Evolutionary conservation across 2,329 filamentous ascomycete genomes (phyloP).

Genomic region (Penicillium vulpinum): DNA sequence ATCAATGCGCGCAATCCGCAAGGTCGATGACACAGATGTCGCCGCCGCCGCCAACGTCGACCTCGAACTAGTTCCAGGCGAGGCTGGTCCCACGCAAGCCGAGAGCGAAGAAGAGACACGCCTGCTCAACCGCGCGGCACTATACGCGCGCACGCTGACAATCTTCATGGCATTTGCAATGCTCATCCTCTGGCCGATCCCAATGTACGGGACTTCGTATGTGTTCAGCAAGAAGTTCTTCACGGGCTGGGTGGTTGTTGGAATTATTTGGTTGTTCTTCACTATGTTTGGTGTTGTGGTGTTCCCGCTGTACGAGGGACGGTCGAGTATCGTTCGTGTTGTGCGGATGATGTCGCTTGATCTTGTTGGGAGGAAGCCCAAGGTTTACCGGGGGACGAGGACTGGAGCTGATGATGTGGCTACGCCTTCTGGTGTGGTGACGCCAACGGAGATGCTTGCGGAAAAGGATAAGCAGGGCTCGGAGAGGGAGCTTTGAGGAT

Average conservation of each 20-base stretch:
- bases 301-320: constrained; percentile 78
- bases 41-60: constrained; percentile 64
- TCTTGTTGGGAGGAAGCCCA: constrained; percentile 47
- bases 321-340: constrained; percentile 64
- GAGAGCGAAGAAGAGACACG: constrained; percentile 48
- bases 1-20: constrained; percentile 76
- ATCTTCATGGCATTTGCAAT: constrained; percentile 67
- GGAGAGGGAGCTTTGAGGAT: constrained; percentile 11
- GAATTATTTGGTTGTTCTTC: constrained; percentile 77
- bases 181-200: constrained; percentile 86
- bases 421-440: constrained; percentile 48
- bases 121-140: constrained; percentile 55
- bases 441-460: constrained; percentile 49
- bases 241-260: constrained; percentile 75
- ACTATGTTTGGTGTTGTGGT: constrained; percentile 72
- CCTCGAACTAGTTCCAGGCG: constrained; percentile 62
- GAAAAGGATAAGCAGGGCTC: constrained; percentile 25
- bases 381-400: constrained; percentile 35
- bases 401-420: constrained; percentile 39
- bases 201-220: constrained; percentile 80
- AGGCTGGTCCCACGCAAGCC: constrained; percentile 34
- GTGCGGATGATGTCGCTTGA: constrained; percentile 63
- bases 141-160: constrained; percentile 59
- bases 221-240: constrained; percentile 82
- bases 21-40: constrained; percentile 74